These are phyloP conservation scores for Suillus plorans DNA, from an alignment of 768 basidiomycete genomes.

Conservation along the genomic window DNA sequence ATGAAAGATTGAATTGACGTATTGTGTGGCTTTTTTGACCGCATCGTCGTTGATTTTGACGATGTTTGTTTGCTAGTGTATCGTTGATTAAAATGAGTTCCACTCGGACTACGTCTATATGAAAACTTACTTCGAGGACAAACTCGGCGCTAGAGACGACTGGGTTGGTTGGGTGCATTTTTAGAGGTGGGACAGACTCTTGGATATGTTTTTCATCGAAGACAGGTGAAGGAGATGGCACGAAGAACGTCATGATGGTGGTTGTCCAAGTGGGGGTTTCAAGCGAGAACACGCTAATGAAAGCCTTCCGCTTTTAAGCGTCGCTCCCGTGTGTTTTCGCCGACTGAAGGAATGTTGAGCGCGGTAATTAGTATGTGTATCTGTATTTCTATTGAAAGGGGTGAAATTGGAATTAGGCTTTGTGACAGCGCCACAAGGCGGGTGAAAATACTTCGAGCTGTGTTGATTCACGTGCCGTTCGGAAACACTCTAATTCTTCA, in stretches of 20 bases:
- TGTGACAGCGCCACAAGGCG: not conserved
- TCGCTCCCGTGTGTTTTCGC: not conserved
- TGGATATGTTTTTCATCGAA: slow-evolving; percentile 4
- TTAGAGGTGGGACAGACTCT: slow-evolving; percentile 11
- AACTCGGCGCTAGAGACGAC: slow-evolving; percentile 58
- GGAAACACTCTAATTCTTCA: too few species aligned
- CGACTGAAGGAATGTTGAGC: not conserved
- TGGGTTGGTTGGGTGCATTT: slow-evolving; percentile 43
- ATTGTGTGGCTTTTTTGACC: slow-evolving; percentile 64
- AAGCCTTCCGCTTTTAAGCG: not conserved
- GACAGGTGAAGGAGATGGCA: slow-evolving; percentile 2
- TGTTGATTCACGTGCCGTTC: too few species aligned
- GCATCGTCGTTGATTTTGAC: slow-evolving; percentile 61
- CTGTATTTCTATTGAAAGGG: not conserved
- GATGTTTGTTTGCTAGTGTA: slow-evolving; percentile 52
- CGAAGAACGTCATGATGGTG: not conserved
- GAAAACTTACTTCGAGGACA: slow-evolving; percentile 50
- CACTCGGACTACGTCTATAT: not conserved
- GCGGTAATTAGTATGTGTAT: not conserved
- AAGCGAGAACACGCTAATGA: not conserved
- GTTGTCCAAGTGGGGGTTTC: not conserved
- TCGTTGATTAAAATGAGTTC: not conserved
- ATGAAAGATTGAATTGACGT: slow-evolving; percentile 39
- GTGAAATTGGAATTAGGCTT: not conserved
- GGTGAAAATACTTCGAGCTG: too few species aligned